phyloP scores from a whole-genome alignment of 148 eudicot genomes.

The Silene uniflora region DNA sequence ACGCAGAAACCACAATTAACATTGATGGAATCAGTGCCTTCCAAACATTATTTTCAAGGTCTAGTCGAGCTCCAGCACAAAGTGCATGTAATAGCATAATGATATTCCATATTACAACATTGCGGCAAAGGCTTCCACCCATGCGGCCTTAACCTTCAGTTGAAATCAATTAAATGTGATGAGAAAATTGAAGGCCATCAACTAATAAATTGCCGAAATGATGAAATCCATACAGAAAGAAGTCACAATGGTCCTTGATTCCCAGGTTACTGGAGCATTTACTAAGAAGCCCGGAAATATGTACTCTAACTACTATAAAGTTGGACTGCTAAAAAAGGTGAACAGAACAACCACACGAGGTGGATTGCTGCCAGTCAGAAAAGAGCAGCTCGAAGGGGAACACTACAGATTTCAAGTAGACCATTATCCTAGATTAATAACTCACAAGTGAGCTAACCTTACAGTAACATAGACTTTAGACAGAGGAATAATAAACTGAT shows the following conservation, averaged over 20 bases:
- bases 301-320: neutral
- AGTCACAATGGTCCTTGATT: neutral
- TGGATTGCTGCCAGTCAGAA: too few relatives aligned
- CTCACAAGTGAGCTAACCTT: neutral
- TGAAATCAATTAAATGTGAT: neutral
- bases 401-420: neutral
- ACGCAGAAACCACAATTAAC: neutral
- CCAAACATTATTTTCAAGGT: neutral
- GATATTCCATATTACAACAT: neutral
- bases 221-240: neutral
- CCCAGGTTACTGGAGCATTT: neutral
- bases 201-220: neutral
- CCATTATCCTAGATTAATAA: neutral
- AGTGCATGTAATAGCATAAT: neutral
- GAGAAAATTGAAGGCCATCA: neutral
- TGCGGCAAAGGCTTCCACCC: too few relatives aligned
- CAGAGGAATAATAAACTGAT: neutral
- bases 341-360: neutral
- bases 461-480: neutral
- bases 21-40: neutral
- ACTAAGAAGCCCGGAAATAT: neutral
- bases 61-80: neutral
- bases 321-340: neutral
- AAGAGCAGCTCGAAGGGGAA: neutral
- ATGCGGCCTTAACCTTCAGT: neutral